A percentile compares a stretch with the other conserved stretches of the same genome.
Conservation (phyloP, 1,284 basidiomycete genomes). For the Pisolithus thermaeus region DNA sequence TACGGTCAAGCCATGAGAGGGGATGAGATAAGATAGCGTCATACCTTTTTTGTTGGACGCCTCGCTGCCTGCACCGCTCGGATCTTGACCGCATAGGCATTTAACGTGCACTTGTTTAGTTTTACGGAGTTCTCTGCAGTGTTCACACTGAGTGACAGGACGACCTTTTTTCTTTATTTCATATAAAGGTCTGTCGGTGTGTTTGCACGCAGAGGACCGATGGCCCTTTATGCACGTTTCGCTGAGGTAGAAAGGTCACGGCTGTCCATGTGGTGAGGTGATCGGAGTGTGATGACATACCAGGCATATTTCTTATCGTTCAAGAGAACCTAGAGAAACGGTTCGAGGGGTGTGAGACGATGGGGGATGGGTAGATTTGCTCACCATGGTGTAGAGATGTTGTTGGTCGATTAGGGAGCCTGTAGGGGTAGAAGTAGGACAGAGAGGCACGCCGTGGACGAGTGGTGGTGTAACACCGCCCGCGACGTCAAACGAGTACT, state of each 20-base stretch:
- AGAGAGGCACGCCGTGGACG: constrained; percentile 27
- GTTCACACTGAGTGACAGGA: constrained; percentile 75
- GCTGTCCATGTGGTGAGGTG: background rate
- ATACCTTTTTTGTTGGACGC: constrained; percentile 52
- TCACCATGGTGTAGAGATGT: constrained; percentile 30
- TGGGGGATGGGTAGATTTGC: constrained; percentile 13
- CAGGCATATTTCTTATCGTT: constrained; percentile 79
- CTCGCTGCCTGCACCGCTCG: constrained; percentile 25
- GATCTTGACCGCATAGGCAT: constrained; percentile 51
- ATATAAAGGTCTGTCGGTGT: constrained; percentile 70
- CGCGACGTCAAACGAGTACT: constrained; percentile 40
- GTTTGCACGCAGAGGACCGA: constrained; percentile 71
- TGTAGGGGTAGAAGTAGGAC: constrained; percentile 14
- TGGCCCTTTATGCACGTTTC: constrained; percentile 83
- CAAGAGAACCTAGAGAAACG: constrained; percentile 55
- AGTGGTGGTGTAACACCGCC: constrained; percentile 39
- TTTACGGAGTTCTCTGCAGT: constrained; percentile 72
- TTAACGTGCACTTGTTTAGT: constrained; percentile 69
- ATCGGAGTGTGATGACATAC: constrained; percentile 34
- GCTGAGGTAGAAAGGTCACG: constrained; percentile 31
- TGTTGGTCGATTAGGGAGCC: constrained; percentile 16
- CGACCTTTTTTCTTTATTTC: constrained; percentile 81
- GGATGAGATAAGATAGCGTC: constrained; percentile 19
- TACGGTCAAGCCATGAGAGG: constrained; percentile 42
- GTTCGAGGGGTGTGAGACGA: constrained; percentile 1